These are phyloP conservation scores for Cinnamomum micranthum DNA, from an alignment of 164 flowering plant species.

Conservation along the genomic window DNA sequence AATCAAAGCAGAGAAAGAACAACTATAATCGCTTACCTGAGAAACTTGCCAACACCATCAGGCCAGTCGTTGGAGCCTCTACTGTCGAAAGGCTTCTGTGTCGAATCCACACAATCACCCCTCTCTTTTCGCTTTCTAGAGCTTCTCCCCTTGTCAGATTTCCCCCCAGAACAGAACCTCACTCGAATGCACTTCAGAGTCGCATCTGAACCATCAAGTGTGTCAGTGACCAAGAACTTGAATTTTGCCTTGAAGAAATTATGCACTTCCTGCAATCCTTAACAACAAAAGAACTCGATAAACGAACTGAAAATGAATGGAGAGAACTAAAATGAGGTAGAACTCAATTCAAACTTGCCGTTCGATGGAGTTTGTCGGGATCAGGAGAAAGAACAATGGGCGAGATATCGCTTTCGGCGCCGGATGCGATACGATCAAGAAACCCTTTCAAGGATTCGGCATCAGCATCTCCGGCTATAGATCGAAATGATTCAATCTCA, in stretches of 20 bases:
- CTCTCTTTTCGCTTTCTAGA: constrained; percentile 80
- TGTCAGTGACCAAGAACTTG: constrained; percentile 88
- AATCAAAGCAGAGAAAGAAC: background rate
- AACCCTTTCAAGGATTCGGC: constrained; percentile 50
- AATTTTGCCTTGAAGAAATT: constrained; percentile 77
- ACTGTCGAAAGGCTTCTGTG: constrained; percentile 61
- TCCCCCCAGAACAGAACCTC: constrained; percentile 47
- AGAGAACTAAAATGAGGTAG: background rate
- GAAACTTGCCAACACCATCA: constrained; percentile 70
- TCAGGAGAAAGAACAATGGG: constrained; percentile 76
- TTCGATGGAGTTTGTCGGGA: constrained; percentile 78
- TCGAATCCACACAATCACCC: constrained; percentile 20
- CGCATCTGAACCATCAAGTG: constrained; percentile 76
- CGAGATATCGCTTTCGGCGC: constrained; percentile 28
- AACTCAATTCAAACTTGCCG: constrained; percentile 45
- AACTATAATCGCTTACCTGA: constrained; percentile 45
- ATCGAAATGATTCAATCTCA: constrained; percentile 64
- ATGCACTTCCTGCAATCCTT: constrained; percentile 65
- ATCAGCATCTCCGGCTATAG: constrained; percentile 65
- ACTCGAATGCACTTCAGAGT: constrained; percentile 84
- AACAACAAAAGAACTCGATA: background rate
- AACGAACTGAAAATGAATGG: background rate
- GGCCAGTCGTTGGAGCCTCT: constrained; percentile 92
- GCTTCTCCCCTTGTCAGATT: constrained; percentile 28
- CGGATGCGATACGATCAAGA: constrained; percentile 42